Evolutionary conservation across 495 filamentous ascomycete species (phyloP), one percentile per base, ranked within the genome.

Genomic region (Barbatosphaeria neglecta): DNA sequence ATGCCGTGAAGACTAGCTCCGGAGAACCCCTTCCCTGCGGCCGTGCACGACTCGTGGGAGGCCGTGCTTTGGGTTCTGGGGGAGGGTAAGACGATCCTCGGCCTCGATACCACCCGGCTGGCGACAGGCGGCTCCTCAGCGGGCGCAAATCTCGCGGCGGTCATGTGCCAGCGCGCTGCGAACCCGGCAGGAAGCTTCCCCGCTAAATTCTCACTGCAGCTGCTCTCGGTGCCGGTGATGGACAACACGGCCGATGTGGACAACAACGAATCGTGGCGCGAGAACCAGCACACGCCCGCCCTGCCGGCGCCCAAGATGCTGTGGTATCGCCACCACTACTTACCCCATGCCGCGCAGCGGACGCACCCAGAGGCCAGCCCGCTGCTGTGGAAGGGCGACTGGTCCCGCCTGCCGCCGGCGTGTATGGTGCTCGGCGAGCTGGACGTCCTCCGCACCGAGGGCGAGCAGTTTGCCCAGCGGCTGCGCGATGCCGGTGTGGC

Each of bases 11-110:
- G 72, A 42, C 68, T 80, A 7, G 74, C 76, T 0, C 76, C 76
- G 2, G 75, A 80, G 50, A 50, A 73, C 42, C 75, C 69, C 18
- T 80, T 63, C 46, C 76, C 76, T 2, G 74, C 75, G 7, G 75
- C 74, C 1, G 72, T 77, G 6, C 70, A 77, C 16, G 76, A 80
- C 52, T 66, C 67, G 51, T 77, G 73, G 75, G 75, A 80, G 53
- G 61, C 66, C 3, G 65, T 80, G 6, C 66, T 77, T 44, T 80
- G 75, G 74, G 61, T 76, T 5, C 47, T 70, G 33, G 50, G 62
- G 4, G 63, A 70, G 0, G 70, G 65, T 6, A 51, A 53, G n/a
- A 50, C 63, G 0, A 47, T 48, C 3, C 62, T 78, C 37, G 47
- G 58, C 38, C 59, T 77, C 41, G 57, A 80, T 54, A 62, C 54